phyloP scores from a whole-genome alignment of 129 eudicot genomes.

The Ambrosia trifida region DNA sequence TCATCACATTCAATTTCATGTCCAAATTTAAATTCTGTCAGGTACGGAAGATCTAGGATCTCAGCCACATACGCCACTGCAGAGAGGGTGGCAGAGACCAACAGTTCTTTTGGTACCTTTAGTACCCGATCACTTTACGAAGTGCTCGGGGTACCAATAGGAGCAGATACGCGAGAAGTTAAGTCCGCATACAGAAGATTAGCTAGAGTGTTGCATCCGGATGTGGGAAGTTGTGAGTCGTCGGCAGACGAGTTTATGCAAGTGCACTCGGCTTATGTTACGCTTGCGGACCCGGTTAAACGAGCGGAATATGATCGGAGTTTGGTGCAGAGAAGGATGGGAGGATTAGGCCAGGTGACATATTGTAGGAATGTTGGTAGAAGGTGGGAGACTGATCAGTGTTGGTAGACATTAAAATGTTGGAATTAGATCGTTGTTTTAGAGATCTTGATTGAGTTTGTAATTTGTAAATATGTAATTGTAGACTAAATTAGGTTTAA shows the following conservation, averaged over 20 bases:
- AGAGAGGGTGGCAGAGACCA: background rate
- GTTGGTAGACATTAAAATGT: slow-evolving; percentile 18
- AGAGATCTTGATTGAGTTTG: background rate
- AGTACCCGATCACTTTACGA: slow-evolving; percentile 12
- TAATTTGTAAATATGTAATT: too few species aligned
- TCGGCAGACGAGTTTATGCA: slow-evolving; percentile 23
- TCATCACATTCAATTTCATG: too few species aligned
- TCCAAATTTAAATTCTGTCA: too few species aligned
- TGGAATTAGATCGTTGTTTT: slow-evolving; percentile 1
- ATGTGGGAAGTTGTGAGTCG: slow-evolving; percentile 23
- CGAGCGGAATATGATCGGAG: slow-evolving; percentile 27
- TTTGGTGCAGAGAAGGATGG: background rate
- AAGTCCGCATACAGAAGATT: slow-evolving; percentile 28
- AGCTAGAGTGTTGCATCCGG: slow-evolving; percentile 33
- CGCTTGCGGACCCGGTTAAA: slow-evolving; percentile 22
- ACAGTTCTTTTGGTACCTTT: background rate
- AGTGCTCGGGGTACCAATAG: slow-evolving; percentile 22
- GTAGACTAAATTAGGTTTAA: too few species aligned
- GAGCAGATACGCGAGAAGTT: slow-evolving; percentile 22
- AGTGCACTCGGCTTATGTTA: slow-evolving; percentile 28
- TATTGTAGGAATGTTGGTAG: background rate
- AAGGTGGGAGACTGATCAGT: slow-evolving; percentile 39
- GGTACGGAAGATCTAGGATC: too few species aligned
- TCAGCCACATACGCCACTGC: too few species aligned
- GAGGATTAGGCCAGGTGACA: slow-evolving; percentile 1